Percentiles rank a stretch among this genome's conserved stretches.
Evolutionary conservation across 1,284 basidiomycete genomes (phyloP).

Genomic region (Fomitiporia mediterranea): DNA sequence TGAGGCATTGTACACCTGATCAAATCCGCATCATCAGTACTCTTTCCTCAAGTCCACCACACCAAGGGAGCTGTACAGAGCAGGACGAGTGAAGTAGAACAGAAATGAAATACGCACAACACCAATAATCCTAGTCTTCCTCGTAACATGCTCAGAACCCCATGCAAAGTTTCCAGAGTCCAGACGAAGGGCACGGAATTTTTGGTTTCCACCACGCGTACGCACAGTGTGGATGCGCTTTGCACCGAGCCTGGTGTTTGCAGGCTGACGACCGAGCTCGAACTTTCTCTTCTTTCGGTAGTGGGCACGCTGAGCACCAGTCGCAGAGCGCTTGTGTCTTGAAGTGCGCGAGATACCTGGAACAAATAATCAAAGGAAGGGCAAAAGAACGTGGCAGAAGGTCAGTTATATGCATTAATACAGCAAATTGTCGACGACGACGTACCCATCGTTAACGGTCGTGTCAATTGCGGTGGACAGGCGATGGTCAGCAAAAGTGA

Average conservation of each 20-base stretch:
- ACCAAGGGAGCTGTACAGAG: neutral
- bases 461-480: neutral
- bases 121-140: slow-evolving; percentile 91
- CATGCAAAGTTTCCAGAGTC: slow-evolving; percentile 96
- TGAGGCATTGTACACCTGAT: slow-evolving; percentile 91
- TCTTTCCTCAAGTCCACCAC: neutral
- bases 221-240: slow-evolving; percentile 94
- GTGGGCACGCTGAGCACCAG: slow-evolving; percentile 90
- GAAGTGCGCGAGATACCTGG: slow-evolving; percentile 92
- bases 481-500: neutral
- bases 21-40: slow-evolving; percentile 7
- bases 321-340: slow-evolving; percentile 91
- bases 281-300: slow-evolving; percentile 99
- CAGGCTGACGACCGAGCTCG: slow-evolving; percentile 94
- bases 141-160: slow-evolving; percentile 88
- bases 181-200: slow-evolving; percentile 91
- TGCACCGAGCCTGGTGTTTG: slow-evolving; percentile 89
- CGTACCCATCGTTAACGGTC: slow-evolving; percentile 18
- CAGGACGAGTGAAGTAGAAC: neutral
- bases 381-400: neutral
- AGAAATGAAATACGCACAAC: slow-evolving; percentile 62
- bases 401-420: neutral
- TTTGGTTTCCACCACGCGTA: slow-evolving; percentile 89
- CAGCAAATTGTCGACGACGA: neutral
- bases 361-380: neutral